Evolutionary conservation across 768 basidiomycete species (phyloP).

Genomic region (Agaricus sinodeliciosus): DNA sequence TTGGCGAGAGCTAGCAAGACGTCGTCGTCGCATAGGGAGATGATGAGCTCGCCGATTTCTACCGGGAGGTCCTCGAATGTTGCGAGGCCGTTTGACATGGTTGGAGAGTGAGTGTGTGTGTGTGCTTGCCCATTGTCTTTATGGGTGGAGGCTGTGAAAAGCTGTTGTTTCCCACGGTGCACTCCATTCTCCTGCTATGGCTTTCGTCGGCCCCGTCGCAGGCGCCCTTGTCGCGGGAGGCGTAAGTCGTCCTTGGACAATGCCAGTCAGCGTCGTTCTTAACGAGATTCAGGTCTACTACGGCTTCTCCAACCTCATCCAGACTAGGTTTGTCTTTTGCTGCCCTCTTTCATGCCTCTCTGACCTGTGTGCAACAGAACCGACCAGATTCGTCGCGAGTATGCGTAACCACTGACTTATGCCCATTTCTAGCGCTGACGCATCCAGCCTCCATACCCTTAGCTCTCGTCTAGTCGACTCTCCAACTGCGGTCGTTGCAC

Average conservation of each 20-base stretch:
- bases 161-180: neutral
- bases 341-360: neutral
- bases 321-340: slow-evolving; percentile 34
- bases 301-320: slow-evolving; percentile 62
- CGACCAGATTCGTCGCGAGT: slow-evolving; percentile 51
- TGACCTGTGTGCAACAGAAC: slow-evolving; percentile 32
- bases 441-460: slow-evolving; percentile 39
- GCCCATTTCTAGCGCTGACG: neutral
- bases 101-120: neutral
- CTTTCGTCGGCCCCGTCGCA: slow-evolving; percentile 60
- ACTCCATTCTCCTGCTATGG: slow-evolving; percentile 31
- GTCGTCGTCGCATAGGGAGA: too few species aligned
- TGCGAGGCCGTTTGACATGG: too few species aligned
- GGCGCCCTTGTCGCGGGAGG: slow-evolving; percentile 65
- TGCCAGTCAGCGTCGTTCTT: neutral
- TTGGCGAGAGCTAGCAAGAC: too few species aligned
- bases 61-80: too few species aligned
- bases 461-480: slow-evolving; percentile 46
- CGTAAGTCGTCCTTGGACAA: slow-evolving; percentile 28
- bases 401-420: slow-evolving; percentile 14
- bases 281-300: slow-evolving; percentile 49
- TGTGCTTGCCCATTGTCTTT: too few species aligned
- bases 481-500: slow-evolving; percentile 39
- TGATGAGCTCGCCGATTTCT: too few species aligned
- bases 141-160: too few species aligned